These are phyloP conservation scores for Pascua guehoae DNA, from an alignment of 1,284 basidiomycete genomes.

Conservation along the genomic window DNA sequence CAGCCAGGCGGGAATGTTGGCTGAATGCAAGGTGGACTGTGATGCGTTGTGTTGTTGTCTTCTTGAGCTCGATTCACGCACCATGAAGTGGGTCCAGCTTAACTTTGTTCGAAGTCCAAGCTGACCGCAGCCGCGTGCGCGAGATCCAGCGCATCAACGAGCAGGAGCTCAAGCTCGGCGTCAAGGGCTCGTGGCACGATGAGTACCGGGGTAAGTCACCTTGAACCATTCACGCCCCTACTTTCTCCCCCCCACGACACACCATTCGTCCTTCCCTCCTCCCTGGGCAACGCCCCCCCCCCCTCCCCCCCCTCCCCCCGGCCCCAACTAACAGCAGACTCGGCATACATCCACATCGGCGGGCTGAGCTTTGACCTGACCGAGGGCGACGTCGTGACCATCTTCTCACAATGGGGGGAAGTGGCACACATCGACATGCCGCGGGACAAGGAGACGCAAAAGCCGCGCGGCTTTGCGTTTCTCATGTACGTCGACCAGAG, in stretches of 20 bases:
- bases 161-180: constrained; percentile 80
- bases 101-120: neutral
- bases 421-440: constrained; percentile 93
- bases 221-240: neutral
- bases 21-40: too few species aligned
- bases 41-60: too few species aligned
- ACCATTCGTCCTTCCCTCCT: too few species aligned
- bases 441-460: constrained; percentile 83
- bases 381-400: constrained; percentile 95
- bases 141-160: constrained; percentile 94
- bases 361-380: constrained; percentile 81
- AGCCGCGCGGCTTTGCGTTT: constrained; percentile 88
- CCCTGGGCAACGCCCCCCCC: neutral
- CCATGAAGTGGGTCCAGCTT: neutral
- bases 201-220: constrained; percentile 72
- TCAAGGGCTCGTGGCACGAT: constrained; percentile 86
- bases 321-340: constrained; percentile 57
- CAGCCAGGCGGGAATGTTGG: too few species aligned
- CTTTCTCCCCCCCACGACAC: too few species aligned
- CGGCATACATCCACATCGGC: constrained; percentile 90
- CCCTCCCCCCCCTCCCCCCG: too few species aligned
- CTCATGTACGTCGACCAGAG: constrained; percentile 99
- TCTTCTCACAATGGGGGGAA: constrained; percentile 97
- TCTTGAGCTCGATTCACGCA: neutral
- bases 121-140: constrained; percentile 67